Percentiles rank a stretch among this genome's conserved stretches.
Conservation (phyloP, 768 basidiomycete species). For the Filobasidium floriforme region DNA sequence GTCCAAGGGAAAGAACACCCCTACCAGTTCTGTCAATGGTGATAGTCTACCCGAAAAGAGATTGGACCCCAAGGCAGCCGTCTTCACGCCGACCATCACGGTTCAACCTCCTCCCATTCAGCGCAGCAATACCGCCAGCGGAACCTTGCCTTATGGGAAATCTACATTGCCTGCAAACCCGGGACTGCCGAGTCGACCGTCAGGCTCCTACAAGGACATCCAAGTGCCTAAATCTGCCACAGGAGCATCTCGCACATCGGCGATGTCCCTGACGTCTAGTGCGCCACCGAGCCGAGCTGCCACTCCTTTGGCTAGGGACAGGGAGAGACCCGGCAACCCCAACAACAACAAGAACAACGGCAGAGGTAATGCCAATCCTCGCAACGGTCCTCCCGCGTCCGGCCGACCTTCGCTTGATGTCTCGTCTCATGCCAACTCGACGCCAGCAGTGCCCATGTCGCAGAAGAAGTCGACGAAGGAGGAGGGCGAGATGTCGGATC, state of each 20-base stretch:
- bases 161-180: background rate
- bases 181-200: background rate
- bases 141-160: background rate
- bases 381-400: background rate
- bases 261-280: background rate
- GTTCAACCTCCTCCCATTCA: background rate
- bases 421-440: background rate
- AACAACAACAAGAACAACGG: background rate
- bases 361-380: background rate
- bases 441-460: background rate
- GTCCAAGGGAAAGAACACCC: background rate
- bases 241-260: background rate
- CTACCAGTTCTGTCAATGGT: background rate
- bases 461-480: background rate
- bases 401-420: background rate
- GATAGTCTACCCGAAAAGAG: background rate
- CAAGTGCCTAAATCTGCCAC: background rate
- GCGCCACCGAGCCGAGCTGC: background rate
- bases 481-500: slow-evolving; percentile 6
- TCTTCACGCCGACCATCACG: background rate
- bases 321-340: background rate
- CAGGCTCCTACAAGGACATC: slow-evolving; percentile 2
- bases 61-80: slow-evolving; percentile 4
- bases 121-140: background rate
- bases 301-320: background rate